Evolutionary conservation across 768 basidiomycete species (phyloP).

Genomic region (Boletus speciosus): DNA sequence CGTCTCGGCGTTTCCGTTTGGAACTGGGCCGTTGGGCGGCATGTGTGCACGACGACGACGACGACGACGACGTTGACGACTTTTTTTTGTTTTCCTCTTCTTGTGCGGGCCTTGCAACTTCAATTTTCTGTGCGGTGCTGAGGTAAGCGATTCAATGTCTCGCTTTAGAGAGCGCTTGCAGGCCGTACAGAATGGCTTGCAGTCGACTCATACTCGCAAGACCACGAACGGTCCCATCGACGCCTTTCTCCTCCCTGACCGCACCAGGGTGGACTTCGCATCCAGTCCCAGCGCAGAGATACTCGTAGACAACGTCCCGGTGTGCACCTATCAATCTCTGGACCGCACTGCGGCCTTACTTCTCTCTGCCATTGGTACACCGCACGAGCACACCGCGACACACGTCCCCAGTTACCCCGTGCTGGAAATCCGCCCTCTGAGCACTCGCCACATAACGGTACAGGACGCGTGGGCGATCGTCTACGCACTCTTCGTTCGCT

Average conservation of each 20-base stretch:
- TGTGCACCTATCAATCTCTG: constrained; percentile 14
- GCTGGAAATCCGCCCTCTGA: constrained; percentile 9
- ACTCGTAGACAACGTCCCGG: constrained; percentile 3
- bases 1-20: constrained; percentile 52
- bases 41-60: constrained; percentile 20
- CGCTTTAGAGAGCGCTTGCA: constrained; percentile 2
- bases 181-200: constrained; percentile 10
- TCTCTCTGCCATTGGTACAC: constrained; percentile 20
- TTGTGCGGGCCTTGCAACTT: no score
- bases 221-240: neutral
- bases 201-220: neutral
- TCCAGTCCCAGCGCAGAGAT: neutral
- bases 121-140: no score
- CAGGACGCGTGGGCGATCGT: constrained; percentile 40
- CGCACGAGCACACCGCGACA: constrained; percentile 15
- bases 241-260: constrained; percentile 15
- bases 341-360: constrained; percentile 8
- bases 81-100: no score
- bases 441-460: constrained; percentile 17
- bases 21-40: constrained; percentile 39
- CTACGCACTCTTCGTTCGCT: constrained; percentile 40
- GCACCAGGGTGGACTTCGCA: constrained; percentile 3
- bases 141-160: neutral
- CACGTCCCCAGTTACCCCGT: constrained; percentile 23
- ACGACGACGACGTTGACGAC: neutral